Evolutionary conservation across 2,329 filamentous ascomycete species (phyloP).

Genomic region (Cadophora malorum): DNA sequence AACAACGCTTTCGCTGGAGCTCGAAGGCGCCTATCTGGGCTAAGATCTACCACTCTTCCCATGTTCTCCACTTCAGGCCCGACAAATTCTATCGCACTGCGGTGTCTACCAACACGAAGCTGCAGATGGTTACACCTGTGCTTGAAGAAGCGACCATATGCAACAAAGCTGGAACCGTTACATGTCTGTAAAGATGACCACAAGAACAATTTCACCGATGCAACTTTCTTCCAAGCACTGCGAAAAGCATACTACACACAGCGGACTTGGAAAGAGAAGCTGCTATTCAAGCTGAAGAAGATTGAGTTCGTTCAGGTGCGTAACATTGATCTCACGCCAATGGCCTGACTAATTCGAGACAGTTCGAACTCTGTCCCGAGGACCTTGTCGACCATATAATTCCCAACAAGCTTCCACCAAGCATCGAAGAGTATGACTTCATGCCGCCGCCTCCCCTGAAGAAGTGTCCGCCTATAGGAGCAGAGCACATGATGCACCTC

Average conservation of each 20-base stretch:
- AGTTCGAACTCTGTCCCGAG: conserved; percentile 27
- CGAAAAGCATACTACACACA: conserved; percentile 13
- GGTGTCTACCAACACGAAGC: background rate
- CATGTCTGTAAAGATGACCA: conserved; percentile 22
- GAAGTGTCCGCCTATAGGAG: conserved; percentile 24
- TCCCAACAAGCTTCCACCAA: conserved; percentile 24
- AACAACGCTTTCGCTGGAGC: conserved; percentile 7
- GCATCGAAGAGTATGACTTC: conserved; percentile 28
- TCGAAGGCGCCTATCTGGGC: background rate
- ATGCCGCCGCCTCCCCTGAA: conserved; percentile 23
- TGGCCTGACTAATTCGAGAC: background rate
- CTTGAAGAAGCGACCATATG: conserved; percentile 17
- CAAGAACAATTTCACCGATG: conserved; percentile 13
- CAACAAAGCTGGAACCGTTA: conserved; percentile 17
- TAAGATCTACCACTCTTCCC: background rate
- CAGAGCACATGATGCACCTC: conserved; percentile 25
- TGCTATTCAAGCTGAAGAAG: conserved; percentile 22
- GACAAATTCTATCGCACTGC: background rate
- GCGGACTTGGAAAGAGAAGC: conserved; percentile 12
- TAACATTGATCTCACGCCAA: background rate
- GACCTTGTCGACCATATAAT: conserved; percentile 25
- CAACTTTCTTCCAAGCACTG: conserved; percentile 19
- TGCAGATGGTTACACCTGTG: conserved; percentile 23
- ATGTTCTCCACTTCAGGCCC: background rate
- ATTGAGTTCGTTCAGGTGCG: conserved; percentile 24